Base-by-base conservation (phyloP, 257 asterid species). In the Coffea canephora region DNA sequence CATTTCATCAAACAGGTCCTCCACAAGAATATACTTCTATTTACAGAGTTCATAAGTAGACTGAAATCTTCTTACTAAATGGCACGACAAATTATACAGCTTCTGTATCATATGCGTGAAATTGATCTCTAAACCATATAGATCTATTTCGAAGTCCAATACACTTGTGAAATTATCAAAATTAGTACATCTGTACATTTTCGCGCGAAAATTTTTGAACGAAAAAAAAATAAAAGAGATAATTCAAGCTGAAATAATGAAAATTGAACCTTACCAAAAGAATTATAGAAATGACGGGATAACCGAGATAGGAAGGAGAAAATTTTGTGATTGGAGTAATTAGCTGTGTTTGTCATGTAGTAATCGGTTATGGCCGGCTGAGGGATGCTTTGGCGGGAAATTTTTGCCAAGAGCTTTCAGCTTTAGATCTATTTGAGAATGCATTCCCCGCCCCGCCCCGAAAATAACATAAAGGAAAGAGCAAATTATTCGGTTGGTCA, bases 1-100 rank as follows among this genome's bases (percentile, higher is more conserved):
- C 91, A 88, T 85, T 88, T 88, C 80, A 80, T 84, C 90, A 82
- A 31, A 83, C 90, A 85, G 6, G 1, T 86, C 11, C 76, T 41
- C 81, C 36, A 72, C 86, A 71, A 0, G n/a, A 27, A 19, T 67
- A 69, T 34, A 72, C 54, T 10, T 4, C n/a, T 59, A 39, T 39
- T 2, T 18, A n/a, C 61, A 72, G 6, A 1, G 15, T 18, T 2
- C 39, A 21, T 3, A 69, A 69, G 1, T 25, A 43, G 1, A 34
- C 0, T 36, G 34, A 43, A 7, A 45, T 21, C 2, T 45, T 43
- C 4, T 3, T 4, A 15, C 4, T 15, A n/a, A 4, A 57, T 43
- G 6, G 25, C 64, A 41, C 7, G 23, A 41, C 48, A 21, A 41
- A 39, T 25, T 45, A 12, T 9, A 34, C 49, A 11, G 3, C 23